Percentiles rank a stretch among this genome's conserved stretches.
phyloP scores from a whole-genome alignment of 176 grass and related monocot genomes.

The Typha latifolia region DNA sequence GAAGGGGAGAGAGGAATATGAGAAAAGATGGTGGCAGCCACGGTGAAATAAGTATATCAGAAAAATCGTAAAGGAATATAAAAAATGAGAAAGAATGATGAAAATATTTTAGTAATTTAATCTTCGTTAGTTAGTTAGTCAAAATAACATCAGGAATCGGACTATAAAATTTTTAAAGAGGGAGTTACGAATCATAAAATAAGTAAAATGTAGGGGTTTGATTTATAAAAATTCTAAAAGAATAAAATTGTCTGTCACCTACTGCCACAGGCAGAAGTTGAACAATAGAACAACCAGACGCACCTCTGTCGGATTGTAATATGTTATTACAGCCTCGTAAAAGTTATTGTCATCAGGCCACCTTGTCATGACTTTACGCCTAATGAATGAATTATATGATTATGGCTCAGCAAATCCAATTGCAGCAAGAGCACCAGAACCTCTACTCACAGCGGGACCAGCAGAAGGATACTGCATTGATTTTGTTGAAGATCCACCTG shows the following conservation, averaged over 20 bases:
- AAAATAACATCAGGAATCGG: too few species aligned
- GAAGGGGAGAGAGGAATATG: too few species aligned
- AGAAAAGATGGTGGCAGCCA: too few species aligned
- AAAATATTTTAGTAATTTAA: too few species aligned
- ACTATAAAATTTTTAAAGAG: too few species aligned
- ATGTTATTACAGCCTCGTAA: constrained; percentile 21
- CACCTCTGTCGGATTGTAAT: constrained; percentile 16
- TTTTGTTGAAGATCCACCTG: constrained; percentile 47
- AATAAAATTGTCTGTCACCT: neutral
- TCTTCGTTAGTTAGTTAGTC: too few species aligned
- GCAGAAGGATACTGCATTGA: constrained; percentile 49
- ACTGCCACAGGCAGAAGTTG: neutral
- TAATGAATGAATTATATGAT: constrained; percentile 10
- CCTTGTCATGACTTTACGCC: constrained; percentile 16
- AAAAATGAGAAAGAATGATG: too few species aligned
- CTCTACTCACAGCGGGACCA: constrained; percentile 39
- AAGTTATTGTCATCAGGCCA: constrained; percentile 30
- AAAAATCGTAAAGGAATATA: too few species aligned
- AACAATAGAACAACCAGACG: neutral
- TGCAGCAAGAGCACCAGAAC: neutral
- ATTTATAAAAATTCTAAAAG: too few species aligned
- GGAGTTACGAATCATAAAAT: too few species aligned
- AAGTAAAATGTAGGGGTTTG: too few species aligned
- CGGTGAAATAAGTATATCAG: too few species aligned
- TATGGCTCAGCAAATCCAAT: neutral